Conservation (phyloP, 2,329 filamentous ascomycete species). For the Zasmidium citrigriseum region DNA sequence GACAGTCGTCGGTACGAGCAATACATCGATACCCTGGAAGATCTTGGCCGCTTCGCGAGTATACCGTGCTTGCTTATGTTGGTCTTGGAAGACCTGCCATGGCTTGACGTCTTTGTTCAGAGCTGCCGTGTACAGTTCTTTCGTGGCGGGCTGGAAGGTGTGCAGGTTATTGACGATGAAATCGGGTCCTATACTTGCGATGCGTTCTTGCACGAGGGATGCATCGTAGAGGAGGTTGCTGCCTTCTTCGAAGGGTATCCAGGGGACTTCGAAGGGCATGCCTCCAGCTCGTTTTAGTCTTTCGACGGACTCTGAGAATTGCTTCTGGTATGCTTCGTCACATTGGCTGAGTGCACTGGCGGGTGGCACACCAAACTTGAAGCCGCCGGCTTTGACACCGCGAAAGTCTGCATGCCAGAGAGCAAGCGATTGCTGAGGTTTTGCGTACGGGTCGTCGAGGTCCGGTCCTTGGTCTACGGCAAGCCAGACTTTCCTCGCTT, state of each 20-base stretch:
- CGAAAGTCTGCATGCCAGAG: conserved; percentile 36
- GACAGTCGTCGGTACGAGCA: conserved; percentile 57
- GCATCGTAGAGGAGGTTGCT: conserved; percentile 59
- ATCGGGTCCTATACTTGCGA: conserved; percentile 45
- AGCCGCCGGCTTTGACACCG: conserved; percentile 40
- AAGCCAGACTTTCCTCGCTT: conserved; percentile 53
- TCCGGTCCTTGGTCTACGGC: conserved; percentile 51
- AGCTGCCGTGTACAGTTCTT: conserved; percentile 46
- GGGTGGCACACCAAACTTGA: conserved; percentile 54
- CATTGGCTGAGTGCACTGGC: conserved; percentile 45
- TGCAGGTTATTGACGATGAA: conserved; percentile 42
- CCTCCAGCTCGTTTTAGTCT: conserved; percentile 45
- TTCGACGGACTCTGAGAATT: conserved; percentile 48
- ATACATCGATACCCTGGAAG: conserved; percentile 47
- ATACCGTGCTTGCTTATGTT: conserved; percentile 47
- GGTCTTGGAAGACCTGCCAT: conserved; percentile 52
- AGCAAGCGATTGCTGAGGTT: conserved; percentile 38
- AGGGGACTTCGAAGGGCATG: conserved; percentile 47
- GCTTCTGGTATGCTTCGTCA: conserved; percentile 40
- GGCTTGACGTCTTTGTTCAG: conserved; percentile 42
- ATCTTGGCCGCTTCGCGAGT: conserved; percentile 45
- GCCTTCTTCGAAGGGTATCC: conserved; percentile 53
- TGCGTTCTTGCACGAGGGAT: conserved; percentile 58
- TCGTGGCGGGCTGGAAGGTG: conserved; percentile 52
- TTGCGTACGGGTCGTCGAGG: conserved; percentile 54